Conservation (phyloP, 1,139 yeast genomes). For the Meyerozyma smithsonii region DNA sequence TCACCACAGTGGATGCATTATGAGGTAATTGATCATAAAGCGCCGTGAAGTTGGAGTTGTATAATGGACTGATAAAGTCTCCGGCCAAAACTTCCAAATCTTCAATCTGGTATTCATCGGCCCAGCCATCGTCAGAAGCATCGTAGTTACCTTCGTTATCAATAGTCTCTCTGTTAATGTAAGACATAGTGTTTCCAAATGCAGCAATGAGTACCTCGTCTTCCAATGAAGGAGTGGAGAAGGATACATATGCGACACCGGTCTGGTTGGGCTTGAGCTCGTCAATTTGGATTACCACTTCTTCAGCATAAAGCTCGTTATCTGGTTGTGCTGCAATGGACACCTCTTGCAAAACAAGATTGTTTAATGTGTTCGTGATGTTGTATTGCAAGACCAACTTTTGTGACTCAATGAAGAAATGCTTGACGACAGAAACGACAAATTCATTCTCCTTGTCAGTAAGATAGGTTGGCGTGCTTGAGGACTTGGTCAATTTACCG, state of each 20-base stretch:
- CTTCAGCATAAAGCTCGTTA: slow-evolving; percentile 56
- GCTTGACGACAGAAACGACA: slow-evolving; percentile 81
- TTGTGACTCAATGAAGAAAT: slow-evolving; percentile 58
- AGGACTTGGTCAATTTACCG: slow-evolving; percentile 74
- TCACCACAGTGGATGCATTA: slow-evolving; percentile 31
- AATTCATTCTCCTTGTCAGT: slow-evolving; percentile 95
- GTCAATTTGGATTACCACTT: slow-evolving; percentile 70
- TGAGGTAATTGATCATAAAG: slow-evolving; percentile 65
- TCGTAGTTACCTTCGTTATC: slow-evolving; percentile 67
- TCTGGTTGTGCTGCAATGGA: slow-evolving; percentile 70
- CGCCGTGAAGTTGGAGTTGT: slow-evolving; percentile 70
- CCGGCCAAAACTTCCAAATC: slow-evolving; percentile 73
- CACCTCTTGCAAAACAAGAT: slow-evolving; percentile 72
- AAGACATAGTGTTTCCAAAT: slow-evolving; percentile 67
- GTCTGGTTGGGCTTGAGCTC: slow-evolving; percentile 66
- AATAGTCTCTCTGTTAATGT: slow-evolving; percentile 76
- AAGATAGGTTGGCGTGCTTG: slow-evolving; percentile 54
- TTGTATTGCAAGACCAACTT: slow-evolving; percentile 83
- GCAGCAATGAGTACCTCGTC: slow-evolving; percentile 43
- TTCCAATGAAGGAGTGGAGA: slow-evolving; percentile 48
- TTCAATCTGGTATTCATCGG: slow-evolving; percentile 91
- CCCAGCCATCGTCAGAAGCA: slow-evolving; percentile 77
- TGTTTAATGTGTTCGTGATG: slow-evolving; percentile 79
- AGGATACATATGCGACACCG: slow-evolving; percentile 78
- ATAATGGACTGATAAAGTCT: slow-evolving; percentile 76